phyloP scores from a whole-genome alignment of 495 filamentous ascomycete genomes.

The Trichoderma asperelloides region DNA sequence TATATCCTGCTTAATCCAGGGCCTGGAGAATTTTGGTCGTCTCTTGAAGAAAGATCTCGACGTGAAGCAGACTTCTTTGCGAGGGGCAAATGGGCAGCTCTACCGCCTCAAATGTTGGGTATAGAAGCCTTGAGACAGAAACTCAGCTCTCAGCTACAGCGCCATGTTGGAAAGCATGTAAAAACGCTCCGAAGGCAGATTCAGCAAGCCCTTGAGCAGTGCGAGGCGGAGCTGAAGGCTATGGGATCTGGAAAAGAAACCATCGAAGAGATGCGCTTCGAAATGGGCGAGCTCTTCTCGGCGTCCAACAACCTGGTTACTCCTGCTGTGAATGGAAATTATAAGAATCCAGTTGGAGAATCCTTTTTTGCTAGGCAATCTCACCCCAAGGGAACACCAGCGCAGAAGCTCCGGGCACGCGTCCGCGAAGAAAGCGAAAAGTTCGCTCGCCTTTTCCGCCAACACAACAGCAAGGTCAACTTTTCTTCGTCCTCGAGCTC shows the following conservation, averaged over 20 bases:
- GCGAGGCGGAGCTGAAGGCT: slow-evolving; percentile 27
- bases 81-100: slow-evolving; percentile 32
- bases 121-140: slow-evolving; percentile 25
- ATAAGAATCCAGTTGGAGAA: slow-evolving; percentile 32
- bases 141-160: slow-evolving; percentile 30
- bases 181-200: slow-evolving; percentile 26
- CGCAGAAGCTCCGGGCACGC: slow-evolving; percentile 32
- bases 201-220: slow-evolving; percentile 28
- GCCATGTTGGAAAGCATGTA: slow-evolving; percentile 30
- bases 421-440: slow-evolving; percentile 34
- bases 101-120: slow-evolving; percentile 25
- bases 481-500: slow-evolving; percentile 14
- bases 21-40: slow-evolving; percentile 28
- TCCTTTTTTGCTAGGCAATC: slow-evolving; percentile 30
- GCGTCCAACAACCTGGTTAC: slow-evolving; percentile 30
- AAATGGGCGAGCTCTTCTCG: slow-evolving; percentile 31
- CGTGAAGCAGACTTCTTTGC: slow-evolving; percentile 27
- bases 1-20: slow-evolving; percentile 50
- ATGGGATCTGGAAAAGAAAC: slow-evolving; percentile 30
- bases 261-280: slow-evolving; percentile 29
- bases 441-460: slow-evolving; percentile 24
- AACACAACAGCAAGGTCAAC: slow-evolving; percentile 29
- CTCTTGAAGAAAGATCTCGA: slow-evolving; percentile 20
- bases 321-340: slow-evolving; percentile 31
- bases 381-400: slow-evolving; percentile 27